A percentile compares a stretch with the other conserved stretches of the same genome.
phyloP scores from a whole-genome alignment of 2,329 filamentous ascomycete species.

The Ceratocystis harringtonii region DNA sequence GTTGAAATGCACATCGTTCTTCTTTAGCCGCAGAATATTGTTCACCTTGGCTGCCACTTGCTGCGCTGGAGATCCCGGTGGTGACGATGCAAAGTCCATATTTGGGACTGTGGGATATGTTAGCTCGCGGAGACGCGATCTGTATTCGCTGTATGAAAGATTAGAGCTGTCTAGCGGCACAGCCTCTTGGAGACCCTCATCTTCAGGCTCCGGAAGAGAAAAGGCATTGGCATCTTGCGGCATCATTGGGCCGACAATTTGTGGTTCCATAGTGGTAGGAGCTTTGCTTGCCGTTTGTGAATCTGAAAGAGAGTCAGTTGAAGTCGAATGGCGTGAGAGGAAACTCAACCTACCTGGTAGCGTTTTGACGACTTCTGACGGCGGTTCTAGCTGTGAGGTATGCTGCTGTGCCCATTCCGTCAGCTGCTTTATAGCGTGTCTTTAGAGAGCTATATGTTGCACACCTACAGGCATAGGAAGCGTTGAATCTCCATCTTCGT shows the following conservation, averaged over 20 bases:
- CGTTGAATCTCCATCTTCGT: conserved; percentile 28
- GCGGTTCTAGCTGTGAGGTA: neutral
- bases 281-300: neutral
- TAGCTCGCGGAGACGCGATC: conserved; percentile 51
- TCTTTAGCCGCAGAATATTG: conserved; percentile 63
- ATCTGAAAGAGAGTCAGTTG: neutral
- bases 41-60: conserved; percentile 50
- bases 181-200: conserved; percentile 16
- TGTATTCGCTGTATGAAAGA: conserved; percentile 53
- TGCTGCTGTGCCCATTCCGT: neutral
- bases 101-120: conserved; percentile 59
- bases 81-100: conserved; percentile 59
- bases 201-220: conserved; percentile 16
- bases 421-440: neutral
- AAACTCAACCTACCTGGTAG: neutral
- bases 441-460: neutral
- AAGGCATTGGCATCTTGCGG: conserved; percentile 10
- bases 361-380: neutral
- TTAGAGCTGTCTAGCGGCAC: conserved; percentile 23
- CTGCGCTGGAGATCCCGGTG: conserved; percentile 43
- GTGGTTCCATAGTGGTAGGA: neutral
- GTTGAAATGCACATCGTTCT: conserved; percentile 65
- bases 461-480: conserved; percentile 7
- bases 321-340: neutral
- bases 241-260: conserved; percentile 17